Percentiles rank a stretch among this genome's conserved stretches.
Evolutionary conservation across 1,284 basidiomycete genomes (phyloP).

Genomic region (Ustanciosporium gigantosporum): DNA sequence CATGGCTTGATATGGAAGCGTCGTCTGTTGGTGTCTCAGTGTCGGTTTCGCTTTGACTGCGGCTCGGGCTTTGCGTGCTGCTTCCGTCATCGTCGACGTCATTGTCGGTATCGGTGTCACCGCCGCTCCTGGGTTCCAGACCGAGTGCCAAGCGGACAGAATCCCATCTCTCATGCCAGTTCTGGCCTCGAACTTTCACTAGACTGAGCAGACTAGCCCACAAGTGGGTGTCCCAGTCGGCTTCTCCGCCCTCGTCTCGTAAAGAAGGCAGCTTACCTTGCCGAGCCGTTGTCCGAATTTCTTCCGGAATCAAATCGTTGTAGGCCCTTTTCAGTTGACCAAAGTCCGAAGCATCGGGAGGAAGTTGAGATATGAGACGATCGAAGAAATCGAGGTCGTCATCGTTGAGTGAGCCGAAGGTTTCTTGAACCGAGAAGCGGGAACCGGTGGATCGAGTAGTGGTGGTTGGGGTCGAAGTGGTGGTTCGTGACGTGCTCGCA

Average conservation of each 20-base stretch:
- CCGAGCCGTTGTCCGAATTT: constrained; percentile 2
- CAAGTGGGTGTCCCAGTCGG: constrained; percentile 45
- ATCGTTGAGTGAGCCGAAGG: constrained; percentile 25
- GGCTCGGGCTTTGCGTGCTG: too few species aligned
- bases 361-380: constrained; percentile 32
- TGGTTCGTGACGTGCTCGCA: constrained; percentile 18
- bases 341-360: constrained; percentile 45
- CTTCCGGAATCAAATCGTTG: constrained; percentile 15
- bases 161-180: constrained; percentile 57
- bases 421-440: constrained; percentile 32
- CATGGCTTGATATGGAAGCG: too few species aligned
- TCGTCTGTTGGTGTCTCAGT: too few species aligned
- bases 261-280: too few species aligned
- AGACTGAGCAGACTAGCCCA: constrained; percentile 56
- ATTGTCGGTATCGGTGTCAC: constrained; percentile 3
- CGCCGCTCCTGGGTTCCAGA: constrained; percentile 43
- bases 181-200: constrained; percentile 50
- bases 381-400: constrained; percentile 54
- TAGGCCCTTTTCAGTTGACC: constrained; percentile 51
- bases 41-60: too few species aligned
- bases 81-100: too few species aligned
- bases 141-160: constrained; percentile 50
- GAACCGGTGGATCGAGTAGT: constrained; percentile 16
- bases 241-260: not conserved
- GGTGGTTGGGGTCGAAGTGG: constrained; percentile 13